Evolutionary conservation across 208 protist genomes (phyloP).

Genomic region (Crithidia acanthocephali): DNA sequence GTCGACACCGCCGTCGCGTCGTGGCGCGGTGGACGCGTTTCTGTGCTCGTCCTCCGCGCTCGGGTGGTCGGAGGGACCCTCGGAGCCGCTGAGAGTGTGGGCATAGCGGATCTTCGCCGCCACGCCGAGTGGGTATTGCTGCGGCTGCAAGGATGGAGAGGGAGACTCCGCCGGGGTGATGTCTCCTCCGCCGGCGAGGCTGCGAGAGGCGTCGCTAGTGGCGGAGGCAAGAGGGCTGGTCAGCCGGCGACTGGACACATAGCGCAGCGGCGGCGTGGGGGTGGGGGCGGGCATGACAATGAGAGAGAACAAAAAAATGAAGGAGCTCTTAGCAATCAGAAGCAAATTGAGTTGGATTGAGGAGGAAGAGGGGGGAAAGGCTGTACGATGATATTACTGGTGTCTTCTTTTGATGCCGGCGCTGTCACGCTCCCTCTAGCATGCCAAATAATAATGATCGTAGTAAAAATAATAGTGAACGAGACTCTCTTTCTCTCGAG

Average conservation of each 20-base stretch:
- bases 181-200: neutral
- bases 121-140: neutral
- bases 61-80: neutral
- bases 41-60: neutral
- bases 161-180: neutral
- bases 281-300: neutral
- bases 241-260: constrained; percentile 6
- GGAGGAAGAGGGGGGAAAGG: too few species aligned
- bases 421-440: too few species aligned
- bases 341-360: too few species aligned
- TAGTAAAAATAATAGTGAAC: too few species aligned
- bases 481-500: too few species aligned
- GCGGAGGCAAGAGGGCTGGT: constrained; percentile 15
- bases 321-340: too few species aligned
- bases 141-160: too few species aligned
- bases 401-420: too few species aligned
- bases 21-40: neutral
- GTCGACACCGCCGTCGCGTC: neutral
- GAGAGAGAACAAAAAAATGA: too few species aligned
- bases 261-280: constrained; percentile 15
- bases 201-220: neutral
- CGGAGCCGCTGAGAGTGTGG: neutral
- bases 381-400: too few species aligned
- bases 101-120: constrained; percentile 2
- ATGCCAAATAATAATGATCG: too few species aligned